Base-by-base conservation (phyloP, 306 rosid genomes). In the Quercus variabilis region DNA sequence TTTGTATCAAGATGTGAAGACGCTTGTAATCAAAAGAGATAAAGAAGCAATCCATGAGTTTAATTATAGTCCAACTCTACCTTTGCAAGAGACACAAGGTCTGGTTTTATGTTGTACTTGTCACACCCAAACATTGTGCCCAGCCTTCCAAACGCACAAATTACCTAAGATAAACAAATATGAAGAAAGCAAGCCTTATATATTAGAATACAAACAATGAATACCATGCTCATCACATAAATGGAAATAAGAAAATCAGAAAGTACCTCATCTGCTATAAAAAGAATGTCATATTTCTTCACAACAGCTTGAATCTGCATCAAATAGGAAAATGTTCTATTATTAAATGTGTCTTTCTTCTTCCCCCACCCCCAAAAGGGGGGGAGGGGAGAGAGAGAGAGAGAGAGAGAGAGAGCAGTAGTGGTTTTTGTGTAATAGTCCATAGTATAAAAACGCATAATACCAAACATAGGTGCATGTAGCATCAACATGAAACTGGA, bases 141-240 rank as follows among this genome's bases (percentile, higher is more conserved):
- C 49, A 95, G 97, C 85, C 99, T 91, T 87, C 98, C 99, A 56
- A 95, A 95, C 69, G 88, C 99, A 88, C 99, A 95, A 28, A 95
- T 90, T 55, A 95, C 99, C 99, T 95, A 67, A 71, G 79, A 74
- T 67, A 26, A 75, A 78, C 57, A 83, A 33, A 78, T 64, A 76
- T 55, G 56, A 70, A 38, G 82, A 68, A 83, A 33, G 68, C 54
- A 68, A 69, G 80, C 69, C 64, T 69, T 55, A n/a, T 25, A 38
- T 38, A 46, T 60, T 69, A 82, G 69, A 71, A 67, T 28, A 79
- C 23, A 58, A 33, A 75, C 63, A 75, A 62, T 17, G 73, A 79
- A 14, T 46, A 30, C 31, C 38, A 33, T 8, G n/a, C 14, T 46
- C 0, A 25, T 64, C 72, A 68, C 18, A 25, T 82, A 10, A 30